Evolutionary conservation across 768 basidiomycete genomes (phyloP), one percentile per base, ranked within the genome.

Genomic region (Nidularia pulvinata): DNA sequence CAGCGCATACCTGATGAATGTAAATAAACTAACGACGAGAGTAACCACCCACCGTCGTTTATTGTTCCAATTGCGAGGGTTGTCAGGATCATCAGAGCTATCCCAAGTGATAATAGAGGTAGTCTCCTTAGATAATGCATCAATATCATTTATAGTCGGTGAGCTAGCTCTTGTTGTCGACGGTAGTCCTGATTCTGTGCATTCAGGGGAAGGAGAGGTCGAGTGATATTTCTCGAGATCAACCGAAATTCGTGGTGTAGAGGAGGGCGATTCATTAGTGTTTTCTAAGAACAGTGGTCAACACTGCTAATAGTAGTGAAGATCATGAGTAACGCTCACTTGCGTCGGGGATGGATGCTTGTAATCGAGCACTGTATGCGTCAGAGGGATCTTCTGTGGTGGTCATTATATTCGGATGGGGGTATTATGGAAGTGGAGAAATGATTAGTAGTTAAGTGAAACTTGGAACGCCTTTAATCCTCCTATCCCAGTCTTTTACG

Each of bases 21-120:
- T 79, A 56, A 80, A 85, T 0, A 72, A 66, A 13, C 81, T 82
- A 11, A 83, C 75, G 46, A 84, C 74, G 16, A 67, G 62, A 0
- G 80, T 81, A 4, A 75, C 77, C 0, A 66, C 70, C 83, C 81
- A 82, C 60, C 77, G 79, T 48, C 61, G 65, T 49, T 58, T 66
- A 49, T 68, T 71, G 10, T 68, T 66, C 82, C 81, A 83, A 57
- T 81, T 77, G 32, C 55, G 58, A 30, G 69, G 68, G 50, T 71
- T 71, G 14, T 52, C 53, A 34, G 59, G 58, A 55, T 71, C 69
- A 6, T 62, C 35, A 7, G 66, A 59, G 19, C 67, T 63, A 54
- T 67, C 58, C 67, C 68, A 71, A 1, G 51, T 57, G 19, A 73
- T 57, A n/a, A 68, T 48, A 30, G 35, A 10, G 16, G 10, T n/a